Percentiles rank a stretch among this genome's conserved stretches.
phyloP scores from a whole-genome alignment of 441 rosid genomes.

The Erysimum pusillum region DNA sequence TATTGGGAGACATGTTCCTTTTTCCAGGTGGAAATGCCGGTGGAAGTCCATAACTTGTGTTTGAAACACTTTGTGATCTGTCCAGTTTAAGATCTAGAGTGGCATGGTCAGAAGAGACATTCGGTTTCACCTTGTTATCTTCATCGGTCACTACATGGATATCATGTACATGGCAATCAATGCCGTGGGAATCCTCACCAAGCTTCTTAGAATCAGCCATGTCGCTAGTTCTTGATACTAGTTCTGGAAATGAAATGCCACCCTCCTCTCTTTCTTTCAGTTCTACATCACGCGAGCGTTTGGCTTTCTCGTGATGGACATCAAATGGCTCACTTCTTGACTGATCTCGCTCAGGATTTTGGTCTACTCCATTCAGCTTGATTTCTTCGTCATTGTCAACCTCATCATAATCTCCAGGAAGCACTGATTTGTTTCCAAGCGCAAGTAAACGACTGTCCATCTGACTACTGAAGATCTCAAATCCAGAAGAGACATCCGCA shows the following conservation, averaged over 20 bases:
- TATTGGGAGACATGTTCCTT: slow-evolving; percentile 46
- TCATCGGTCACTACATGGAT: slow-evolving; percentile 47
- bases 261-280: slow-evolving; percentile 5
- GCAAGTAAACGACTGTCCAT: slow-evolving; percentile 44
- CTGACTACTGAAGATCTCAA: slow-evolving; percentile 41
- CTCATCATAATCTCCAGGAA: slow-evolving; percentile 44
- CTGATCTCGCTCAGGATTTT: slow-evolving; percentile 25
- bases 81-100: slow-evolving; percentile 28
- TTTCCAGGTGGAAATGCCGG: slow-evolving; percentile 45
- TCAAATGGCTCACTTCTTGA: slow-evolving; percentile 17
- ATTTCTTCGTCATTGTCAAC: slow-evolving; percentile 34
- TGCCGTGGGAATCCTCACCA: slow-evolving; percentile 27
- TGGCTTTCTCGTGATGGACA: slow-evolving; percentile 40
- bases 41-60: slow-evolving; percentile 50
- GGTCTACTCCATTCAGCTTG: slow-evolving; percentile 36
- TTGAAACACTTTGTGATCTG: slow-evolving; percentile 61
- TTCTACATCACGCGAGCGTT: slow-evolving; percentile 15
- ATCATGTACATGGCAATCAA: slow-evolving; percentile 52
- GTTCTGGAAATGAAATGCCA: background rate
- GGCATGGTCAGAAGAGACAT: slow-evolving; percentile 26
- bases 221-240: slow-evolving; percentile 18
- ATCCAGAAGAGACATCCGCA: slow-evolving; percentile 38
- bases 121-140: slow-evolving; percentile 41
- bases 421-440: slow-evolving; percentile 52
- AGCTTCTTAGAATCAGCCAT: slow-evolving; percentile 19